A percentile compares a stretch with the other conserved stretches of the same genome.
phyloP scores from a whole-genome alignment of 768 basidiomycete genomes.

The Russula ochroleuca region DNA sequence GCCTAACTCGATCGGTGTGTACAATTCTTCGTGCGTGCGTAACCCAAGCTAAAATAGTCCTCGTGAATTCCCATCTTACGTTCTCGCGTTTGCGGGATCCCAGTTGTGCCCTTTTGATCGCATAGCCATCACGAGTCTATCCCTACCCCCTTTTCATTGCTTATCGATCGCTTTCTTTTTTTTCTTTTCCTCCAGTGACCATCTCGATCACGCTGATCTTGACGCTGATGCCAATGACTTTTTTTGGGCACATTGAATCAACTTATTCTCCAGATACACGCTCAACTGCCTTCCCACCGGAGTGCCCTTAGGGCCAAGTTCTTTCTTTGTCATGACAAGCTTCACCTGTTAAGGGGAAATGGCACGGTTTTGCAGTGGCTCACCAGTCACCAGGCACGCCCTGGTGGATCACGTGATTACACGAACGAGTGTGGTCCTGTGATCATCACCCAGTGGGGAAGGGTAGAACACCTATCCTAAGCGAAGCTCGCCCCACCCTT shows the following conservation, averaged over 20 bases:
- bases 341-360: not conserved
- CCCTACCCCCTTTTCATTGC: not conserved
- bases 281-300: no score
- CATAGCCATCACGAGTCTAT: not conserved
- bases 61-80: not conserved
- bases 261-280: not conserved
- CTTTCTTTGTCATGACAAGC: not conserved
- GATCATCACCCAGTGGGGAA: no score
- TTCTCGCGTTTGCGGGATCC: not conserved
- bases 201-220: not conserved
- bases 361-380: no score
- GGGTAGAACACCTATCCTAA: slow-evolving; percentile 1
- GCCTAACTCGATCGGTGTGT: no score
- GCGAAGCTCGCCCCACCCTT: slow-evolving; percentile 51
- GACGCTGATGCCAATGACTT: not conserved
- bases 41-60: no score
- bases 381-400: no score
- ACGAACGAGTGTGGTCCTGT: no score
- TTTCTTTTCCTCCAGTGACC: not conserved
- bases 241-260: not conserved
- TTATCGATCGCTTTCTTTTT: not conserved
- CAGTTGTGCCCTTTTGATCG: not conserved
- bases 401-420: no score
- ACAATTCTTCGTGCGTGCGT: no score
- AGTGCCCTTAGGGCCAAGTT: not conserved